Evolutionary conservation across 805 yeast species (phyloP).

Genomic region (Suhomyces sp.): DNA sequence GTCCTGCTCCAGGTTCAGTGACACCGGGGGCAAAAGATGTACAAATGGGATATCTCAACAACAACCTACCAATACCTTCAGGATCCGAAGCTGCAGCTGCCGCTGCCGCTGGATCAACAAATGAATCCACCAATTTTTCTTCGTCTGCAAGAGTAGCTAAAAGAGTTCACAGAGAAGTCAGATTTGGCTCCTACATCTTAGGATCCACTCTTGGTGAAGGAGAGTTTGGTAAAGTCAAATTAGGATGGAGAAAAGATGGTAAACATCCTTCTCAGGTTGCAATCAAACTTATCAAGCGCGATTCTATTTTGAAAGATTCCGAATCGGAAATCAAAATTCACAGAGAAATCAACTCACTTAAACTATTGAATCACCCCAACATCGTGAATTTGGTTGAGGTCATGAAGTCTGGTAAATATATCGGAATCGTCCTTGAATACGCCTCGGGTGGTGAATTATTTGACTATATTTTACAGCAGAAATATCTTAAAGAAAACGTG

Average conservation of each 20-base stretch:
- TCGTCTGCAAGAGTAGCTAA: conserved; percentile 13
- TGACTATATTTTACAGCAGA: conserved; percentile 83
- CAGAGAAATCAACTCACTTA: conserved; percentile 88
- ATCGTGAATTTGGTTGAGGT: conserved; percentile 91
- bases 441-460: conserved; percentile 98
- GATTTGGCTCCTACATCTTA: conserved; percentile 85
- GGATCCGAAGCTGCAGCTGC: conserved; percentile 3
- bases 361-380: conserved; percentile 86
- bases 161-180: conserved; percentile 57
- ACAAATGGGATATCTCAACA: neutral
- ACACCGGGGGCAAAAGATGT: neutral
- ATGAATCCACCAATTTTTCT: neutral
- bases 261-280: conserved; percentile 83
- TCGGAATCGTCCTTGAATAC: conserved; percentile 93
- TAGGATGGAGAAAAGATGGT: conserved; percentile 92
- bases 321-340: conserved; percentile 86
- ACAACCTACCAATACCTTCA: conserved; percentile 7
- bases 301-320: conserved; percentile 80
- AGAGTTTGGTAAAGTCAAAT: conserved; percentile 95
- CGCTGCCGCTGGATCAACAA: conserved; percentile 1
- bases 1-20: neutral
- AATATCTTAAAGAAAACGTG: conserved; percentile 78
- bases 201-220: conserved; percentile 98
- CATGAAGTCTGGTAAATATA: conserved; percentile 87
- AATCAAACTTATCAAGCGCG: conserved; percentile 85